Evolutionary conservation across 2,329 filamentous ascomycete genomes (phyloP).

Genomic region (Arthrinium phaeospermum): DNA sequence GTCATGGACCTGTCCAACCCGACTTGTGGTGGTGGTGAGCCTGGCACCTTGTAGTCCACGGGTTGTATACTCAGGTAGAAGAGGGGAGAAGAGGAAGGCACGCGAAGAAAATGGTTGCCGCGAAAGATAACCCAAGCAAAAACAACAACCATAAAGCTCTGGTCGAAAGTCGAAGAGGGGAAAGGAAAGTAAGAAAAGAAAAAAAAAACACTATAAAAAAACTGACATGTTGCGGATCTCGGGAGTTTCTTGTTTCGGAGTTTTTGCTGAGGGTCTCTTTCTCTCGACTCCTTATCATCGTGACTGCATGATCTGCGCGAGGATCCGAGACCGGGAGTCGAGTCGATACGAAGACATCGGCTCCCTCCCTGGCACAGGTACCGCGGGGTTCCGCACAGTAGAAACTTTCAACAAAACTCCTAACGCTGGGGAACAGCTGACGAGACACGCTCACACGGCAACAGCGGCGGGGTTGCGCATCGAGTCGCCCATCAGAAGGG

Average conservation of each 20-base stretch:
- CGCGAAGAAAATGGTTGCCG: no score
- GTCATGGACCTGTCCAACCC: neutral
- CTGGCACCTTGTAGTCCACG: neutral
- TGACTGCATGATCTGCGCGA: constrained; percentile 10
- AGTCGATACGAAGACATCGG: neutral
- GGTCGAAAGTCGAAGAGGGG: neutral
- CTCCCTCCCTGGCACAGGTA: neutral
- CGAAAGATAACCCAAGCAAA: neutral
- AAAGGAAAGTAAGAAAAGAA: no score
- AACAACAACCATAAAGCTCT: neutral
- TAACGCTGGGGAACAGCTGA: neutral
- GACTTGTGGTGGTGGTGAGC: neutral
- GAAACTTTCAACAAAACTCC: no score
- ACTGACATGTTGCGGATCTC: neutral
- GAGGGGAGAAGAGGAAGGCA: neutral
- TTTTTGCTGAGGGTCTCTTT: neutral
- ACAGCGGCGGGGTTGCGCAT: neutral
- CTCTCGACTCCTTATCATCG: neutral
- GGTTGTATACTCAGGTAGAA: neutral
- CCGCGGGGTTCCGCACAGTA: neutral
- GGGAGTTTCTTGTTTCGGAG: constrained; percentile 11
- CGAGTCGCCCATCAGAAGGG: neutral
- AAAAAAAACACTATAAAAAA: no score
- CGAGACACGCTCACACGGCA: neutral
- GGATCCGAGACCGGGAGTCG: neutral